Evolutionary conservation across 306 rosid species (phyloP).

Genomic region (Castanospermum australe): DNA sequence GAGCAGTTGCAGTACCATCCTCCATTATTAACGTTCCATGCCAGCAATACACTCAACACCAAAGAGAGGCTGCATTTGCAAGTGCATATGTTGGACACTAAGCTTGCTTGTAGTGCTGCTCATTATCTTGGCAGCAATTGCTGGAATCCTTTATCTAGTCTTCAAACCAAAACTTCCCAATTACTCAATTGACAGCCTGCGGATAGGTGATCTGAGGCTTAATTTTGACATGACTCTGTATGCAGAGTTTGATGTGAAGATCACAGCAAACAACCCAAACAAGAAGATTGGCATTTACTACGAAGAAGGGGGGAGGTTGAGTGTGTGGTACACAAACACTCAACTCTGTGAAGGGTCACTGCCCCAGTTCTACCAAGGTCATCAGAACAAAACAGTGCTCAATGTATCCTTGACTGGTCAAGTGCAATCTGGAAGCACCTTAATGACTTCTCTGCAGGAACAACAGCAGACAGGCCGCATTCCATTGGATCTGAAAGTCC

Average conservation of each 20-base stretch:
- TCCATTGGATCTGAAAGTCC: constrained; percentile 72
- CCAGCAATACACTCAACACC: constrained; percentile 24
- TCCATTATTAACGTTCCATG: neutral
- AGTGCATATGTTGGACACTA: constrained; percentile 46
- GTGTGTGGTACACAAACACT: constrained; percentile 69
- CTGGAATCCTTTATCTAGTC: constrained; percentile 54
- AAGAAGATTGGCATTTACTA: constrained; percentile 86
- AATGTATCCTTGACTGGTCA: constrained; percentile 71
- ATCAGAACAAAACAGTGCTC: constrained; percentile 65
- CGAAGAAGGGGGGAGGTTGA: constrained; percentile 66
- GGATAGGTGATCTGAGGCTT: constrained; percentile 52
- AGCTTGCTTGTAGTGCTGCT: constrained; percentile 40
- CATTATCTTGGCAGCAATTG: constrained; percentile 40
- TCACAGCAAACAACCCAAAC: constrained; percentile 79
- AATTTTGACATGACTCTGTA: constrained; percentile 68
- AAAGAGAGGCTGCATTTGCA: constrained; percentile 39
- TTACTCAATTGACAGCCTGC: constrained; percentile 48
- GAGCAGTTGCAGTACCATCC: constrained; percentile 1
- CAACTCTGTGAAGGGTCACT: constrained; percentile 75
- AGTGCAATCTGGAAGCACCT: constrained; percentile 60
- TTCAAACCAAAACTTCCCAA: constrained; percentile 69
- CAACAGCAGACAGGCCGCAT: constrained; percentile 75
- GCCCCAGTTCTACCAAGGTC: constrained; percentile 89
- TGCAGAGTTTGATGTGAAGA: constrained; percentile 74
- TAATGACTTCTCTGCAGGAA: constrained; percentile 73